phyloP scores from a whole-genome alignment of 805 yeast species.

The Saccharomycopsis fermentans region DNA sequence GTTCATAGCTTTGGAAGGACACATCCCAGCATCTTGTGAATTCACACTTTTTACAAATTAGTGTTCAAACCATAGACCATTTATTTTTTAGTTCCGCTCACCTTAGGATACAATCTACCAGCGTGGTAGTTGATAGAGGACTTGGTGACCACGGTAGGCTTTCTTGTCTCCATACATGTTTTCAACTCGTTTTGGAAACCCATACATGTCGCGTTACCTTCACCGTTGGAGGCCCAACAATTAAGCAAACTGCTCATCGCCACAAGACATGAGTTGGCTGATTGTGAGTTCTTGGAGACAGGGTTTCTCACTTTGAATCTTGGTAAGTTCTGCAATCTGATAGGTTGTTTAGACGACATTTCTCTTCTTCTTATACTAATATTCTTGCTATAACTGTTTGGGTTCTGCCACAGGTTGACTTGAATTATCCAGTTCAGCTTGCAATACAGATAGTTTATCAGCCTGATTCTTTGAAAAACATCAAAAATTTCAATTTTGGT shows the following conservation, averaged over 20 bases:
- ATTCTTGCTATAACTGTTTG: too few species aligned
- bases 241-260: slow-evolving; percentile 76
- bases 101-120: slow-evolving; percentile 37
- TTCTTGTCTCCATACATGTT: slow-evolving; percentile 45
- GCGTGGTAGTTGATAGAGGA: slow-evolving; percentile 46
- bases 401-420: too few species aligned
- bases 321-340: slow-evolving; percentile 64
- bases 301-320: slow-evolving; percentile 62
- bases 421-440: too few species aligned
- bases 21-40: too few species aligned
- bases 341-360: slow-evolving; percentile 22
- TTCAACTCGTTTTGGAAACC: slow-evolving; percentile 61
- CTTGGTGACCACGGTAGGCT: slow-evolving; percentile 20
- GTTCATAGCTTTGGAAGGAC: too few species aligned
- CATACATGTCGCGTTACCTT: slow-evolving; percentile 60
- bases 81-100: slow-evolving; percentile 34
- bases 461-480: not conserved
- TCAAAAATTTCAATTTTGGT: not conserved
- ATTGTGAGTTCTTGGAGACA: slow-evolving; percentile 35
- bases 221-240: slow-evolving; percentile 96
- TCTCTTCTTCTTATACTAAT: not conserved
- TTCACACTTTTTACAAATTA: too few species aligned
- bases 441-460: too few species aligned
- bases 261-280: slow-evolving; percentile 65
- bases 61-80: not conserved